Base-by-base conservation (phyloP, 352 stramenopile species). In the Ophiocytium majus region DNA sequence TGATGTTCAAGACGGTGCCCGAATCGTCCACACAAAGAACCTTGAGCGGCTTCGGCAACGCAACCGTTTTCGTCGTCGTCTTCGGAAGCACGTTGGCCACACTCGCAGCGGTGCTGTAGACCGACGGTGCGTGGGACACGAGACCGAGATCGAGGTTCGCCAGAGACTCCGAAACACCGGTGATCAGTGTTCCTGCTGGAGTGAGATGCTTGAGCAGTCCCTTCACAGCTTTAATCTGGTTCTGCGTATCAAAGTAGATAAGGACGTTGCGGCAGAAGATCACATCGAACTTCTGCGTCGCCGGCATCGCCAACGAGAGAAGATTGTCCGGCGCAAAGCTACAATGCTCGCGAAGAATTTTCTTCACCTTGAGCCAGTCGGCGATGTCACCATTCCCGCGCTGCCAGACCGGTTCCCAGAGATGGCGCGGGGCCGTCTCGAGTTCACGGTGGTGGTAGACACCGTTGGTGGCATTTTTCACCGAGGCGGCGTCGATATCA, bases 151-250 rank as follows among this genome's bases (percentile, higher is more conserved):
- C 57, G 28, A 71, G 57, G 28, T 71, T 71, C 28, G 57, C 28
- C 57, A 71, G 57, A 71, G 57, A 71, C 28, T 71, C 57, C 23
- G 57, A 71, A 71, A 71, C 57, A 71, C 57, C 57, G 28, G 19
- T 71, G 57, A 71, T 71, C 19, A 71, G 23, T 28, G 57, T 71
- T 71, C 57, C 57, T 28, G 19, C 57, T 71, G 57, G 57, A 23
- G 19, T 23, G 28, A 71, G 57, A 23, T 71, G 57, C 28, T 71
- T 71, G 19, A 71, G 57, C 19, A 71, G 57, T 23, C 28, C 28
- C 57, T 23, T 28, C 57, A 71, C 57, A 23, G 28, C 57, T 71
- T 71, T 71, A 23, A 23, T 71, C 57, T 71, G 57, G 57, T 71
- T 71, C 57, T 23, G 19, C 28, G 23, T 28, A 71, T 71, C 57